phyloP scores from a whole-genome alignment of 2,329 filamentous ascomycete genomes.

The Alternaria brassicicola region DNA sequence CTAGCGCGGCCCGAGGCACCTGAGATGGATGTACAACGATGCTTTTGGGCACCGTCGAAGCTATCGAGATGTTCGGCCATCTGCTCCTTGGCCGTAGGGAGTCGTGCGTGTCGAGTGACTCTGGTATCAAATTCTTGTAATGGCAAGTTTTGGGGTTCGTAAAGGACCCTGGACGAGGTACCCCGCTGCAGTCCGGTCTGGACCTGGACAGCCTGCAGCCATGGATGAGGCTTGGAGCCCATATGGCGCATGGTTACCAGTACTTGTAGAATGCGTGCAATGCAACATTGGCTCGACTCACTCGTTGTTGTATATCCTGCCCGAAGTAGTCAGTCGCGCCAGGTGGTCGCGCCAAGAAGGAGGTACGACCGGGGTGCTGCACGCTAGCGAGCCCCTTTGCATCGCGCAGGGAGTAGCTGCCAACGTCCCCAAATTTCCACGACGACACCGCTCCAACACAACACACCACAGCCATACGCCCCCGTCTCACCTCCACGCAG shows the following conservation, averaged over 20 bases:
- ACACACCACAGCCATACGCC: slow-evolving; percentile 33
- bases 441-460: slow-evolving; percentile 40
- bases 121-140: not conserved
- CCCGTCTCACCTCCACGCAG: slow-evolving; percentile 28
- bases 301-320: slow-evolving; percentile 17
- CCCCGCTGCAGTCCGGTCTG: not conserved
- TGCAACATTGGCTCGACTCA: not conserved
- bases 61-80: not conserved
- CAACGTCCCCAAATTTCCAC: slow-evolving; percentile 51
- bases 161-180: not conserved
- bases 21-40: not conserved
- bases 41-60: not conserved
- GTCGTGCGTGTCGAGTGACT: not conserved
- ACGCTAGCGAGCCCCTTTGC: slow-evolving; percentile 51
- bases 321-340: slow-evolving; percentile 28
- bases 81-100: not conserved
- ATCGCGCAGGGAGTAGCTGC: slow-evolving; percentile 47
- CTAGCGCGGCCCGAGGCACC: slow-evolving; percentile 4
- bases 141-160: too few relatives aligned
- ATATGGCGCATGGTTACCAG: too few relatives aligned
- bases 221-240: not conserved
- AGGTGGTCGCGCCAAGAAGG: slow-evolving; percentile 38
- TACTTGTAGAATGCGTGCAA: not conserved
- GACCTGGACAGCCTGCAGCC: not conserved
- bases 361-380: slow-evolving; percentile 38